Conservation (phyloP, 2,329 filamentous ascomycete species). For the Leptographium galeiforme region DNA sequence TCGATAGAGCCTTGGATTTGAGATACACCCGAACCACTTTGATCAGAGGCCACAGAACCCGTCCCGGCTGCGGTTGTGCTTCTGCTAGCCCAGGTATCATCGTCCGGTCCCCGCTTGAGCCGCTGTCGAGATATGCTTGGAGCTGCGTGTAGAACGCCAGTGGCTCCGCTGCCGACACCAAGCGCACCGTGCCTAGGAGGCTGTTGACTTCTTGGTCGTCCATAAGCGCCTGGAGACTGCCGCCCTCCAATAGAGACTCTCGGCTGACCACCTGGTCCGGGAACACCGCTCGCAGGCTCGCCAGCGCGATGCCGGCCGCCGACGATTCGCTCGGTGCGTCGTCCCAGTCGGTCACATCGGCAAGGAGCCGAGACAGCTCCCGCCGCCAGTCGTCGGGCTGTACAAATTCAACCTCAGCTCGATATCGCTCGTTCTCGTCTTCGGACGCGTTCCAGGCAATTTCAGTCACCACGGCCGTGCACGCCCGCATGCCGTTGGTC, state of each 20-base stretch:
- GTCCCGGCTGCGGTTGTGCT: constrained; percentile 7
- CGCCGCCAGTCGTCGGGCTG: constrained; percentile 33
- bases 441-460: constrained; percentile 39
- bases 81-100: constrained; percentile 14
- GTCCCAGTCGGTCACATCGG: constrained; percentile 21
- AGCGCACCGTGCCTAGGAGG: constrained; percentile 32
- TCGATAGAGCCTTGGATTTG: constrained; percentile 20
- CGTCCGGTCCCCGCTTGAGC: constrained; percentile 25
- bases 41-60: constrained; percentile 35
- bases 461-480: constrained; percentile 48
- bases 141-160: constrained; percentile 30
- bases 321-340: constrained; percentile 11
- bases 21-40: constrained; percentile 31
- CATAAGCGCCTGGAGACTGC: constrained; percentile 27
- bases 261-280: constrained; percentile 22
- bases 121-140: constrained; percentile 40
- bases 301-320: constrained; percentile 30
- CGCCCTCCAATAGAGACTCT: constrained; percentile 22
- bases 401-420: constrained; percentile 46
- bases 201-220: constrained; percentile 21
- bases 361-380: constrained; percentile 34
- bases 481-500: constrained; percentile 42
- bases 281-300: constrained; percentile 37
- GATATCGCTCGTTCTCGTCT: constrained; percentile 25
- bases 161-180: constrained; percentile 23